Conservation (phyloP, 169 alveolate genomes). For the Toxoplasma gondii region DNA sequence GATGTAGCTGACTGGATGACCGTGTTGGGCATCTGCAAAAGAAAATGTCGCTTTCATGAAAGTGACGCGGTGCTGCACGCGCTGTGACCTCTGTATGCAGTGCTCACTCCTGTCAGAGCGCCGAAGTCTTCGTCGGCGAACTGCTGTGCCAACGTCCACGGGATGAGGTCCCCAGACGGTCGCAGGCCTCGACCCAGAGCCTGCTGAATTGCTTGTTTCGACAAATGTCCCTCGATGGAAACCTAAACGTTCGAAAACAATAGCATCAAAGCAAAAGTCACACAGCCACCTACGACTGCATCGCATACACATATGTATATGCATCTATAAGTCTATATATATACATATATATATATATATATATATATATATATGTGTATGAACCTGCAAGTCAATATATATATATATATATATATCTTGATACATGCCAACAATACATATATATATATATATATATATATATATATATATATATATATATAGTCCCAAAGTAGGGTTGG, state of each 20-base stretch:
- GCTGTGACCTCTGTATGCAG: no score
- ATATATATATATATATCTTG: background rate
- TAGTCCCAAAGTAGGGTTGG: no score
- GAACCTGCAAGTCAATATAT: background rate
- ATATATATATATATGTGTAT: no score
- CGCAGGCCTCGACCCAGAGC: conserved; percentile 76
- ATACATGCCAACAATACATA: no score
- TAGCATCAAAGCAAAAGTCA: background rate
- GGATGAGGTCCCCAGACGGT: conserved; percentile 97
- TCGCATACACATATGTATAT: background rate
- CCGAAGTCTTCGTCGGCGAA: conserved; percentile 95
- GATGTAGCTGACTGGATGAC: no score
- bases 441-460: no score
- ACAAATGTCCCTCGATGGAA: conserved; percentile 69
- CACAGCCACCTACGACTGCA: background rate
- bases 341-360: background rate
- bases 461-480: no score
- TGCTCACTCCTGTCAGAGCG: conserved; percentile 70
- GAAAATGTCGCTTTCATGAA: no score
- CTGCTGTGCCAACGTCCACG: conserved; percentile 98
- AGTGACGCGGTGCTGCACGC: no score
- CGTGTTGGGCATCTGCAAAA: no score
- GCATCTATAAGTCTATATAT: background rate
- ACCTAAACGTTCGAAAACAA: conserved; percentile 33
- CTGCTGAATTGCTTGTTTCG: conserved; percentile 48